phyloP scores from a whole-genome alignment of 306 rosid species.

The Canavalia gladiata region DNA sequence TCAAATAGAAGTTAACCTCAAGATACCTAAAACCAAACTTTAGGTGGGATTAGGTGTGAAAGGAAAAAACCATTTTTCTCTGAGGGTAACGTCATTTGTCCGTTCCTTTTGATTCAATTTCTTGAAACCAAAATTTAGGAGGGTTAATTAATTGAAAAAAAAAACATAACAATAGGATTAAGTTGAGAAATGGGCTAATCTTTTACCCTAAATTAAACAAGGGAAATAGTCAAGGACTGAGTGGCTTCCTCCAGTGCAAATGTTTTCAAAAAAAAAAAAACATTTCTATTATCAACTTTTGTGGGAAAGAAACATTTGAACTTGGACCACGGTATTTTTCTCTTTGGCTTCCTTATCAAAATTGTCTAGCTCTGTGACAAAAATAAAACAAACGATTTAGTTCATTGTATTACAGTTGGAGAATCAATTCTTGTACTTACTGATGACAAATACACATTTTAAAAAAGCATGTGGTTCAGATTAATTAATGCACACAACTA shows the following conservation, averaged over 20 bases:
- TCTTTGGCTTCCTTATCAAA: constrained; percentile 12
- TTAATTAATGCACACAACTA: too few species aligned
- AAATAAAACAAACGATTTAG: too few species aligned
- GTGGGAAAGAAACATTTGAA: background rate
- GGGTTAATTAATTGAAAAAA: background rate
- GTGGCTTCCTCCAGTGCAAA: background rate
- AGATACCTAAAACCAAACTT: background rate
- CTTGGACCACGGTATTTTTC: background rate
- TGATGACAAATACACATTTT: too few species aligned
- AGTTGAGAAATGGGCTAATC: background rate
- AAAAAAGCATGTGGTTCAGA: too few species aligned
- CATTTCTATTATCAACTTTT: background rate
- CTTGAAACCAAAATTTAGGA: background rate
- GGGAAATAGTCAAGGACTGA: background rate
- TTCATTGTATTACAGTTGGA: too few species aligned
- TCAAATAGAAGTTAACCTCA: background rate
- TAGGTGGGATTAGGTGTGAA: background rate
- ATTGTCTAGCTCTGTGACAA: background rate
- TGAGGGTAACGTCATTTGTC: too few species aligned
- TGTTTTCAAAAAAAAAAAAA: background rate
- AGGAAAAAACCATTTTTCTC: background rate
- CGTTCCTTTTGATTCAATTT: too few species aligned
- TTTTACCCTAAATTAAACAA: background rate
- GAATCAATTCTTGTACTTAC: too few species aligned
- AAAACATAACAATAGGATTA: background rate